Conservation (phyloP, 2,329 filamentous ascomycete genomes). For the Leptographium radiaticola region DNA sequence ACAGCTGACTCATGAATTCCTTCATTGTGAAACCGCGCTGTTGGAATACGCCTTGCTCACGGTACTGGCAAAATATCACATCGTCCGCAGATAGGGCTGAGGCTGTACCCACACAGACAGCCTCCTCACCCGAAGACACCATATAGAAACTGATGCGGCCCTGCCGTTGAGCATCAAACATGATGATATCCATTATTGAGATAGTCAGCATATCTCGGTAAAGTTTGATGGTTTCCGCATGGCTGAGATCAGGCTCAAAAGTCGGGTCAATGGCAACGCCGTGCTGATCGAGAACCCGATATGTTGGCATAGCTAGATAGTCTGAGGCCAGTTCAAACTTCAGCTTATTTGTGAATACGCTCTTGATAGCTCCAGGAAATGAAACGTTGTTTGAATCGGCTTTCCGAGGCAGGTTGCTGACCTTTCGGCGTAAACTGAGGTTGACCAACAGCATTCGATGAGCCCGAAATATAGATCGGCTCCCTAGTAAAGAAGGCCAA, state of each 20-base stretch:
- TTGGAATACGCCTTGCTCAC: conserved; percentile 82
- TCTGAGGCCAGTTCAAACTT: conserved; percentile 63
- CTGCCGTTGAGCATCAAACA: conserved; percentile 96
- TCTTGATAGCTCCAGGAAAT: conserved; percentile 95
- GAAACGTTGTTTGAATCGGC: conserved; percentile 43
- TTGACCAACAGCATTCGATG: neutral
- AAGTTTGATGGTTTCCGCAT: conserved; percentile 45
- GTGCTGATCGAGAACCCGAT: conserved; percentile 81
- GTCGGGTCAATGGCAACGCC: conserved; percentile 67
- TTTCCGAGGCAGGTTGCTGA: conserved; percentile 40
- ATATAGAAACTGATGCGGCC: conserved; percentile 95
- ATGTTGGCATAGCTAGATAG: conserved; percentile 71
- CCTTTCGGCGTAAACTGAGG: conserved; percentile 10
- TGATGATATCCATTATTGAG: conserved; percentile 88
- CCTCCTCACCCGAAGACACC: conserved; percentile 90
- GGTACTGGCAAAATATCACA: conserved; percentile 87
- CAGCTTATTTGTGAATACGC: conserved; percentile 74
- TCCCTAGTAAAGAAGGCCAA: neutral
- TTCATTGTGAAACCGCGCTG: conserved; percentile 77
- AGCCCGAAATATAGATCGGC: neutral
- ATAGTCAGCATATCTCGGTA: conserved; percentile 55
- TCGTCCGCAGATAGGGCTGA: conserved; percentile 74
- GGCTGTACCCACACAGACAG: conserved; percentile 78
- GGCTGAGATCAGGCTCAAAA: conserved; percentile 54
- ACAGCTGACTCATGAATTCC: conserved; percentile 92